Percentiles rank a stretch among this genome's conserved stretches.
phyloP scores from a whole-genome alignment of 2,329 filamentous ascomycete species.

The Curvularia verruculosa region DNA sequence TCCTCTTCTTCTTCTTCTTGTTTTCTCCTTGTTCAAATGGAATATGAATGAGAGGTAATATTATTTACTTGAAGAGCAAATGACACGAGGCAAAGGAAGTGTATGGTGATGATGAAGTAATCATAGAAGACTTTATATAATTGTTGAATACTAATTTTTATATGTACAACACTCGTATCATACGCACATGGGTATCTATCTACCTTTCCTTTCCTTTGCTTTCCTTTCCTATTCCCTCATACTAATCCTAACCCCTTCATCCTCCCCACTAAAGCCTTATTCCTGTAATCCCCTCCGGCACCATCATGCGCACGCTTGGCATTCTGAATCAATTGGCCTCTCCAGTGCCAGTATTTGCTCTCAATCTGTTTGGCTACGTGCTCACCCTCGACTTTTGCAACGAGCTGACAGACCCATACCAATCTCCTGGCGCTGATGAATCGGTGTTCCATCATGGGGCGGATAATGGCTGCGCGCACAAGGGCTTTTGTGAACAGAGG shows the following conservation, averaged over 20 bases:
- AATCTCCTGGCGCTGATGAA: constrained; percentile 39
- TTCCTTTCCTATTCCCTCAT: constrained; percentile 6
- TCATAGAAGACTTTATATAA: no score
- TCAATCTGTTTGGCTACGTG: constrained; percentile 37
- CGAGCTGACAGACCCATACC: constrained; percentile 39
- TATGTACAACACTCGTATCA: not conserved
- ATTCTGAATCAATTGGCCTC: constrained; percentile 37
- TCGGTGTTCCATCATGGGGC: constrained; percentile 34
- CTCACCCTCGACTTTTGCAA: constrained; percentile 39
- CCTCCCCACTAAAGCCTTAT: constrained; percentile 34
- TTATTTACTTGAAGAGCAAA: no score
- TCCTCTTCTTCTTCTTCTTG: no score
- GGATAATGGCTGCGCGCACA: constrained; percentile 32
- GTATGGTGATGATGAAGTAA: not conserved
- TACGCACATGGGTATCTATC: not conserved
- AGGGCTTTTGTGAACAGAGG: constrained; percentile 41
- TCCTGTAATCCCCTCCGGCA: constrained; percentile 25
- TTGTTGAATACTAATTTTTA: not conserved
- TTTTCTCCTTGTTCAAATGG: not conserved
- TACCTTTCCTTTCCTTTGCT: not conserved
- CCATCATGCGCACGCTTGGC: constrained; percentile 26
- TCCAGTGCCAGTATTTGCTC: constrained; percentile 33
- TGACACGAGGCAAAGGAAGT: not conserved
- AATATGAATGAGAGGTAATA: not conserved
- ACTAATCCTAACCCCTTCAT: constrained; percentile 41